Evolutionary conservation across 148 eudicot genomes (phyloP), one percentile per base, ranked within the genome.

Genomic region (Silene uniflora): DNA sequence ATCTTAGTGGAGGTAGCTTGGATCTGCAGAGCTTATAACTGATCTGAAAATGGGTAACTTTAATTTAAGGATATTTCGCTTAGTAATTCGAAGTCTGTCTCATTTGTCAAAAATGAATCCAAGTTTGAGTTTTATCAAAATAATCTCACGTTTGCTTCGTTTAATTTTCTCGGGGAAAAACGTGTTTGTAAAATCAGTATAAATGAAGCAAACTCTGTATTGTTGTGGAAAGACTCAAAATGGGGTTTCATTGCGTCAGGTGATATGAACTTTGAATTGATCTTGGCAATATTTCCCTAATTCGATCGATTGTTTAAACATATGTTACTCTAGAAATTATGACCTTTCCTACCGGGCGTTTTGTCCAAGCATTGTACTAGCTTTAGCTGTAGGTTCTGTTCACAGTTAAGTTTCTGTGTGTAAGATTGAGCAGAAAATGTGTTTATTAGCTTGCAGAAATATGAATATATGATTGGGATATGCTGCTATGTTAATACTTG

Each of bases 41-140:
- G n/a, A n/a, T n/a, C 97, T 3, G 98, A 29, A 29, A 1, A 29
- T 29, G 32, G 32, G 32, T 29, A 29, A 29, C 32, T 29, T 29
- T 29, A 29, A 29, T 29, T 29, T 29, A 29, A 29, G 32, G 32
- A 29, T 29, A 29, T 29, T 29, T 29, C 4, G 32, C 32, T 4
- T 1, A 29, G 32, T 29, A 29, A 29, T 29, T 4, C 32, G 32
- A 4, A 29, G 32, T 29, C 1, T 29, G 32, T 29, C 32, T 29
- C 32, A 29, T 29, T 29, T 29, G 32, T 29, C 32, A 29, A 29
- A 29, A 29, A n/a, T 29, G 32, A 29, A 29, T 29, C 32, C 32
- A 29, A 29, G 32, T 29, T n/a, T n/a, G n/a, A n/a, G n/a, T n/a
- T n/a, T n/a, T n/a, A n/a, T n/a, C n/a, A n/a, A n/a, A n/a, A n/a